These are phyloP conservation scores for Colletotrichum sidae DNA, from an alignment of 2,329 filamentous ascomycete species.

Conservation along the genomic window DNA sequence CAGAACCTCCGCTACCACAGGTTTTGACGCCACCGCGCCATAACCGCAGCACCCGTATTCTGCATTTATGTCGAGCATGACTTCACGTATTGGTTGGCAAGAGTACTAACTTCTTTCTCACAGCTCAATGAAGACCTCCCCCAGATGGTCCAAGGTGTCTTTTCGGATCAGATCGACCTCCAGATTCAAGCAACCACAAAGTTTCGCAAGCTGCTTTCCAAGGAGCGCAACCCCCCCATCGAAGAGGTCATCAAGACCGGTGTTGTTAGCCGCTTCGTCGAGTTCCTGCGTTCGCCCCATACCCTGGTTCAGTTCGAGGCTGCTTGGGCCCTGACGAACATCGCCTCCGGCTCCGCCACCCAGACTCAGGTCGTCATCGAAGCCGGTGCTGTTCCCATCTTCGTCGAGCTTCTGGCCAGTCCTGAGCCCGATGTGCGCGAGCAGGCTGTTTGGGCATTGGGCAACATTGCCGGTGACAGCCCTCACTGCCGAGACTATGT, in stretches of 20 bases:
- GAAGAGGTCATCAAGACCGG: slow-evolving; percentile 99
- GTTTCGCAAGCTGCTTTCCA: slow-evolving; percentile 97
- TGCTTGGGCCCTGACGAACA: slow-evolving; percentile 99
- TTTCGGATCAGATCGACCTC: slow-evolving; percentile 97
- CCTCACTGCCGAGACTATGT: slow-evolving; percentile 98
- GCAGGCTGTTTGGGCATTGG: slow-evolving; percentile 97
- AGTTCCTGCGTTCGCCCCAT: slow-evolving; percentile 97
- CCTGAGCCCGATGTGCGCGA: slow-evolving; percentile 98
- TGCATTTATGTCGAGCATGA: background rate
- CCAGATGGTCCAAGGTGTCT: slow-evolving; percentile 97
- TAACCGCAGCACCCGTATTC: background rate
- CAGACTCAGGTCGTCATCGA: slow-evolving; percentile 99
- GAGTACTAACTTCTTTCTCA: slow-evolving; percentile 43
- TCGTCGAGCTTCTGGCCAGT: slow-evolving; percentile 94
- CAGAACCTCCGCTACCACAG: slow-evolving; percentile 1
- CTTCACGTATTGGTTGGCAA: background rate
- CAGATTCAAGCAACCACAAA: slow-evolving; percentile 98
- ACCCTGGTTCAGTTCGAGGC: slow-evolving; percentile 99
- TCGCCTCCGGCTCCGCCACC: slow-evolving; percentile 94
- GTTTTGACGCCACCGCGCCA: slow-evolving; percentile 11
- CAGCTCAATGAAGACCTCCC: slow-evolving; percentile 98
- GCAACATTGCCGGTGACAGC: slow-evolving; percentile 99
- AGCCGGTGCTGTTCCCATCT: slow-evolving; percentile 97
- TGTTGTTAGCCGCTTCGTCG: slow-evolving; percentile 96
- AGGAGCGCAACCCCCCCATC: slow-evolving; percentile 98